Conservation (phyloP, 2,329 filamentous ascomycete species). For the Diaporthe eres region DNA sequence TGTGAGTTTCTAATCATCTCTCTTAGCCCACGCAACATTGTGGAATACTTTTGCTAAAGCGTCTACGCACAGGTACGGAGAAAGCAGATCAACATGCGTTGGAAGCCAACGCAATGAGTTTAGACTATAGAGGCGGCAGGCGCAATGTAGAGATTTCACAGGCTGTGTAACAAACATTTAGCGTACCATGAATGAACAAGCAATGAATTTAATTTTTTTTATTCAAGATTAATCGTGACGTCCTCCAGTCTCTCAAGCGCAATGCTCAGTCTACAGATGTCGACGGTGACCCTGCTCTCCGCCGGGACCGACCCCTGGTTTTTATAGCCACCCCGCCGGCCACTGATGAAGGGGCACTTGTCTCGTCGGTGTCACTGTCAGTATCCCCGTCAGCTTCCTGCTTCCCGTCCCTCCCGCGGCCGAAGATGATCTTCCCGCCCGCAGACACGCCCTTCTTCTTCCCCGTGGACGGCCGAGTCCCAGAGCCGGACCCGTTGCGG, state of each 20-base stretch:
- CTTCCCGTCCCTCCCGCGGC: not conserved
- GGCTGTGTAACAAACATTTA: not conserved
- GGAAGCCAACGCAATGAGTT: slow-evolving; percentile 58
- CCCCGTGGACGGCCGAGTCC: not conserved
- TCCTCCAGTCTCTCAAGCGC: not conserved
- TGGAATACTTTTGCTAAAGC: slow-evolving; percentile 50
- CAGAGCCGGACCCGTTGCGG: not conserved
- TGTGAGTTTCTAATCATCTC: slow-evolving; percentile 69
- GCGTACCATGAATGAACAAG: not conserved
- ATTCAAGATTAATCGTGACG: not conserved
- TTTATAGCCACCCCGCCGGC: not conserved
- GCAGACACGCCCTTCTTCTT: not conserved
- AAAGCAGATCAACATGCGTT: slow-evolving; percentile 78
- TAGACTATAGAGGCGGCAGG: slow-evolving; percentile 42
- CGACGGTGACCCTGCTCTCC: slow-evolving; percentile 13
- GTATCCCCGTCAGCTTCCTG: not conserved
- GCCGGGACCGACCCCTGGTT: not conserved
- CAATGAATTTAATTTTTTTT: not conserved
- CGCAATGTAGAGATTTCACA: not conserved
- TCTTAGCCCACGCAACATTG: not conserved
- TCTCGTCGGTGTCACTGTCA: not conserved
- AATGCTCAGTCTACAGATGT: slow-evolving; percentile 6
- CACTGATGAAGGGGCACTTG: not conserved
- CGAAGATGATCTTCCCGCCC: slow-evolving; percentile 3
- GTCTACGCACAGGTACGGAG: slow-evolving; percentile 63